Evolutionary conservation across 106 monocot species (phyloP).

Genomic region (Narthecium ossifragum): DNA sequence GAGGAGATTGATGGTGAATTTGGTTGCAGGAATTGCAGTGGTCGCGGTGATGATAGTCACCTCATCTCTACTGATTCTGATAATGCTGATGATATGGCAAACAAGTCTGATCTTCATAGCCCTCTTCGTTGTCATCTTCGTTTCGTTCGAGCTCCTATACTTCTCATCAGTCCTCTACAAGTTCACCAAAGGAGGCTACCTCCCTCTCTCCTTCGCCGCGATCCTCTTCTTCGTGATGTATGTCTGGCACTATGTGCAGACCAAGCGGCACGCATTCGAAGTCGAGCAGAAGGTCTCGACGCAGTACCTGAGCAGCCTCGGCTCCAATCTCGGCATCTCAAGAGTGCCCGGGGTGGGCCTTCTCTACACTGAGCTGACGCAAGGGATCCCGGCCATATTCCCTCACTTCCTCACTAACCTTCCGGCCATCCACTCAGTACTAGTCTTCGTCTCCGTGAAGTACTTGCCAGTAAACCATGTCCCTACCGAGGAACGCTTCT

Average conservation of each 20-base stretch:
- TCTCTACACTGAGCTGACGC: conserved; percentile 54
- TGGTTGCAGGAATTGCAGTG: conserved; percentile 47
- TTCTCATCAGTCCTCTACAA: conserved; percentile 57
- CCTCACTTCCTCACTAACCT: conserved; percentile 60
- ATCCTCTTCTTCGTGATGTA: conserved; percentile 53
- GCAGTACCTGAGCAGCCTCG: conserved; percentile 25
- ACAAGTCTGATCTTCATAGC: conserved; percentile 20
- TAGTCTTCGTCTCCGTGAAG: conserved; percentile 56
- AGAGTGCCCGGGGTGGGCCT: conserved; percentile 61
- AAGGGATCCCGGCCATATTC: conserved; percentile 67
- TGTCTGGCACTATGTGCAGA: conserved; percentile 61
- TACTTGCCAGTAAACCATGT: conserved; percentile 31
- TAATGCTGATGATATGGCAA: conserved; percentile 70
- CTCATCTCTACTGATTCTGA: conserved; percentile 40
- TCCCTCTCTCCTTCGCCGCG: conserved; percentile 42
- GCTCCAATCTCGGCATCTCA: conserved; percentile 24
- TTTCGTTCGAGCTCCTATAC: conserved; percentile 51
- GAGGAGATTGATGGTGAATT: too few species aligned
- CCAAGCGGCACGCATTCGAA: conserved; percentile 43
- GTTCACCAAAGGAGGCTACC: conserved; percentile 56
- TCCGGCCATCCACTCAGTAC: conserved; percentile 50
- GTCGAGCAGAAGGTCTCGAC: conserved; percentile 52
- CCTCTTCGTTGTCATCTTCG: conserved; percentile 35
- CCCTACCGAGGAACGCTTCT: conserved; percentile 27
- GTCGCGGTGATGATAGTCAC: conserved; percentile 65